A percentile compares a stretch with the other conserved stretches of the same genome.
phyloP scores from a whole-genome alignment of 1,284 basidiomycete species.

The Leccinum insigne region DNA sequence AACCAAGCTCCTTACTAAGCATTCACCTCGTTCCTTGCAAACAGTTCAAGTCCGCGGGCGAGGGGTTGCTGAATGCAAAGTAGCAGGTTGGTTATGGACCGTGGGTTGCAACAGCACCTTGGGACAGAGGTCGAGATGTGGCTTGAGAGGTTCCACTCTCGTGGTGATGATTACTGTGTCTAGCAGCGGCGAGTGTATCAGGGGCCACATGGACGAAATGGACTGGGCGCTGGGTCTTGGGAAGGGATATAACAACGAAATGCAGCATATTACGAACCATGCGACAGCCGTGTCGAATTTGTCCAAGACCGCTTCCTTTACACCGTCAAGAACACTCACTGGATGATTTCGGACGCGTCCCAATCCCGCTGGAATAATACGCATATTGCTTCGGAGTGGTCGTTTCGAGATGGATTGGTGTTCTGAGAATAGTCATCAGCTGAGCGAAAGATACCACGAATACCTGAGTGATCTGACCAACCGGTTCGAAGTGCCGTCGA shows the following conservation, averaged over 20 bases:
- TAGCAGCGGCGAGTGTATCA: slow-evolving; percentile 1
- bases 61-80: no score
- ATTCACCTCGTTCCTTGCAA: no score
- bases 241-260: neutral
- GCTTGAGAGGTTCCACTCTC: neutral
- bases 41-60: no score
- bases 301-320: slow-evolving; percentile 15
- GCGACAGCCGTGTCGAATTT: slow-evolving; percentile 31
- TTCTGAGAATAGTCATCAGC: neutral
- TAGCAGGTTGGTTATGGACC: no score
- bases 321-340: slow-evolving; percentile 16
- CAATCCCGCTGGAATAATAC: slow-evolving; percentile 42
- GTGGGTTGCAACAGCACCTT: no score
- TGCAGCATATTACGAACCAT: slow-evolving; percentile 19
- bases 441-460: neutral
- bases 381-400: slow-evolving; percentile 26
- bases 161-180: slow-evolving; percentile 1
- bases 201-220: slow-evolving; percentile 13
- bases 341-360: slow-evolving; percentile 32
- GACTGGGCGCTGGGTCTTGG: neutral
- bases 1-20: no score
- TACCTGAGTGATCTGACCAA: slow-evolving; percentile 28
- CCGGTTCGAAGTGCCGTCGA: neutral
- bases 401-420: slow-evolving; percentile 28
- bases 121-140: neutral